Conservation (phyloP, 352 stramenopile genomes). For the Peronospora tabacina region DNA sequence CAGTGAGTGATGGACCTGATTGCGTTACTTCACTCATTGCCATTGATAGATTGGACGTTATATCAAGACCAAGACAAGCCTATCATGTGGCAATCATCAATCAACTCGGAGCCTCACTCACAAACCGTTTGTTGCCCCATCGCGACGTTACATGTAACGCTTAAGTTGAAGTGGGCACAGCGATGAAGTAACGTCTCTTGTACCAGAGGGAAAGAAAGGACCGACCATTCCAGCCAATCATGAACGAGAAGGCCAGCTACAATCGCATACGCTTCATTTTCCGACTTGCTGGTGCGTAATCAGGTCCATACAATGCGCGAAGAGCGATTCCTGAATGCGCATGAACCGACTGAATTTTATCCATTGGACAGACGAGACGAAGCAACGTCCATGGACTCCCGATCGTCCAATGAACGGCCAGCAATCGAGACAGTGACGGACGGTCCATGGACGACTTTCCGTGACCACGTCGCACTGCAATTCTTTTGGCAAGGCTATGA, state of each 20-base stretch:
- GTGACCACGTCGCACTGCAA: conserved; percentile 46
- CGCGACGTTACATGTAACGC: not conserved
- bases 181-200: not conserved
- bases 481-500: conserved; percentile 68
- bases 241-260: not conserved
- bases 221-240: conserved; percentile 7
- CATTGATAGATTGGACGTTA: too few relatives aligned
- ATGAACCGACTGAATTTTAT: conserved; percentile 28
- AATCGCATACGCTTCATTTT: conserved; percentile 11
- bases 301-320: conserved; percentile 1
- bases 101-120: too few relatives aligned
- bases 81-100: too few relatives aligned
- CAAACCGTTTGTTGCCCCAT: too few relatives aligned
- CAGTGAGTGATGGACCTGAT: too few relatives aligned
- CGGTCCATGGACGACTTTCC: conserved; percentile 32
- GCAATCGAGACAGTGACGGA: conserved; percentile 18
- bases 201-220: not conserved
- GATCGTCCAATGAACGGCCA: not conserved
- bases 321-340: conserved; percentile 12
- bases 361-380: conserved; percentile 10
- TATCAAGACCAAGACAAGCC: not conserved
- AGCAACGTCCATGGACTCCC: not conserved
- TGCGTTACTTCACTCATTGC: too few relatives aligned
- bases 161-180: not conserved
- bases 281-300: conserved; percentile 4